Conservation (phyloP, 768 basidiomycete species). For the Podaxis carcinomalis region DNA sequence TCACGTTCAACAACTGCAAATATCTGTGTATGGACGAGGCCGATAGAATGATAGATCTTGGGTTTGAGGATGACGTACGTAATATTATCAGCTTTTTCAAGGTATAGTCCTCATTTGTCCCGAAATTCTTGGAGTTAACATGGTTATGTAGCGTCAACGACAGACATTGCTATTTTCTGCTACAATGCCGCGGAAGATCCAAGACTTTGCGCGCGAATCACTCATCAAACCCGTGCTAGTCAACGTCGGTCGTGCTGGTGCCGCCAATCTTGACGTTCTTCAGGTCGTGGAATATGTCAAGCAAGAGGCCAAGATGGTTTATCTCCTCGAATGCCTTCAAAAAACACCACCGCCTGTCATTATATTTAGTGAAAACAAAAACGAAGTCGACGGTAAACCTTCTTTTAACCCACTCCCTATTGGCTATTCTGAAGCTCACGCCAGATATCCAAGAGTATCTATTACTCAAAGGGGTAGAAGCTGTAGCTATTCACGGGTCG, state of each 20-base stretch:
- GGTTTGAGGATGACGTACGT: conserved; percentile 97
- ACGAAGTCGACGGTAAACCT: conserved; percentile 92
- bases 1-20: conserved; percentile 92
- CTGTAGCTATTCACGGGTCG: conserved; percentile 97
- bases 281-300: conserved; percentile 99
- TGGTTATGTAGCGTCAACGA: conserved; percentile 68
- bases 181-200: conserved; percentile 98
- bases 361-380: conserved; percentile 98
- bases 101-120: conserved; percentile 36
- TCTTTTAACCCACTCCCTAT: neutral
- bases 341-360: conserved; percentile 98
- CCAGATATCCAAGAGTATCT: conserved; percentile 98
- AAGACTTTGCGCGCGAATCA: conserved; percentile 96
- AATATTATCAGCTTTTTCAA: conserved; percentile 99
- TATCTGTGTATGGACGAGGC: conserved; percentile 99
- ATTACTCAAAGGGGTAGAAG: conserved; percentile 94
- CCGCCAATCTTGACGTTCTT: conserved; percentile 93
- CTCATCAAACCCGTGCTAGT: conserved; percentile 93
- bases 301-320: conserved; percentile 99
- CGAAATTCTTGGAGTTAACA: neutral
- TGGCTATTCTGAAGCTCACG: neutral
- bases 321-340: conserved; percentile 93
- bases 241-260: conserved; percentile 97
- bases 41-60: conserved; percentile 98
- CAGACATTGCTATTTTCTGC: conserved; percentile 98